Evolutionary conservation across 2,329 filamentous ascomycete species (phyloP), one percentile per base, ranked within the genome.

Genomic region (Tolypocladium capitatum): DNA sequence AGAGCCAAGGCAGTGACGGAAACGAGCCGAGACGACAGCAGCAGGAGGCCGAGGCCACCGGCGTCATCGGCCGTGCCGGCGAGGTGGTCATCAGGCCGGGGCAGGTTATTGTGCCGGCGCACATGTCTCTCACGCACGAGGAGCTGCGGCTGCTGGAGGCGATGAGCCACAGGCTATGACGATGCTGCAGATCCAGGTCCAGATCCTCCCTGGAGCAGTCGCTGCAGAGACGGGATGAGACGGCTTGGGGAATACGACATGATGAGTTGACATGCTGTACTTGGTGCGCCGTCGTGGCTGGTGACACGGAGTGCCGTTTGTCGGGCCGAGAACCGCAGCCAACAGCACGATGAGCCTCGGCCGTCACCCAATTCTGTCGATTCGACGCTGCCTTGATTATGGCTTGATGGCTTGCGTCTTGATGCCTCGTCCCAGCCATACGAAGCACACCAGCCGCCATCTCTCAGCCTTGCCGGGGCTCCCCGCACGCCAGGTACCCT

Each of bases 21-120:
- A 49, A 51, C 38, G 46, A 47, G 5, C 48, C 54, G 31, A 50
- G 49, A 8, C 30, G 24, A 6, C 14, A 9, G 20, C 30, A 2
- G 11, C 18, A 13, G 1, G 2, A 4, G 45, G 16, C 20, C 20
- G 20, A 5, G 11, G 11, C 5, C 30, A n/a, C 5, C 30, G 24
- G 16, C 27, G 18, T 21, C 27, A 11, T 30, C 27, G 45, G 40
- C 27, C 49, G 48, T 43, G 48, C 47, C 6, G 50, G 52, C 5
- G 59, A 67, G 38, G 57, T 68, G 28, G 64, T 69, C 1, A 63
- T 69, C 43, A 60, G 58, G 36, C 56, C 58, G 0, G 66, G 66
- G 2, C 53, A 56, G 21, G 55, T 69, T 2, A 49, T 64, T 9
- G 48, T 69, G 9, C 66, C 66, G 1, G 53, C 60, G 7, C 55